Evolutionary conservation across 1,284 basidiomycete genomes (phyloP).

Genomic region (Violaceomyces palustris): DNA sequence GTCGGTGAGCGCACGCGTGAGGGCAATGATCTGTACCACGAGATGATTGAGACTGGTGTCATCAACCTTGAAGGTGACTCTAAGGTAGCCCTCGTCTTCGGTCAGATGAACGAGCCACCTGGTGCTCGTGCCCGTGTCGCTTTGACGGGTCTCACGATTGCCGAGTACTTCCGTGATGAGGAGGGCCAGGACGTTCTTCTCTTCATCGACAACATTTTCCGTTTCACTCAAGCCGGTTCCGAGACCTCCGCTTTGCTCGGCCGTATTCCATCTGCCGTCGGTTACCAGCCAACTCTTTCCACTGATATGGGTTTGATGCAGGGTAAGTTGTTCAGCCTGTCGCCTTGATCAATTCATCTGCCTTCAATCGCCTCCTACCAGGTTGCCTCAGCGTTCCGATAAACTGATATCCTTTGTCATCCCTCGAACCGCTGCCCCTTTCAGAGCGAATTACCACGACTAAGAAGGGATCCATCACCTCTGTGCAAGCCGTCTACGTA

Average conservation of each 20-base stretch:
- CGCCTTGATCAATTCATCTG: too few relatives aligned
- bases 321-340: too few relatives aligned
- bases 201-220: constrained; percentile 97
- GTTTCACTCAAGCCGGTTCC: constrained; percentile 97
- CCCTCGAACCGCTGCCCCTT: too few relatives aligned
- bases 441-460: constrained; percentile 99
- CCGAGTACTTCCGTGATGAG: constrained; percentile 99
- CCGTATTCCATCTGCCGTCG: constrained; percentile 99
- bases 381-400: too few relatives aligned
- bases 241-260: constrained; percentile 98
- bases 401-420: too few relatives aligned
- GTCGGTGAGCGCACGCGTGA: constrained; percentile 99
- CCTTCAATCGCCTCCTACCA: not conserved
- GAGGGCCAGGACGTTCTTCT: constrained; percentile 99
- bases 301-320: constrained; percentile 99
- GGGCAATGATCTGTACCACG: constrained; percentile 99
- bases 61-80: constrained; percentile 93
- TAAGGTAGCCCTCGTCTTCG: constrained; percentile 99
- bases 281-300: constrained; percentile 98
- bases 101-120: constrained; percentile 99
- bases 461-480: constrained; percentile 99
- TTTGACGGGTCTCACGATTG: constrained; percentile 95
- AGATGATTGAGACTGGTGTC: constrained; percentile 99
- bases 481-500: constrained; percentile 98
- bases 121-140: constrained; percentile 99